Evolutionary conservation across 2,329 filamentous ascomycete genomes (phyloP).

Genomic region (Atkinsonella hypoxylon): DNA sequence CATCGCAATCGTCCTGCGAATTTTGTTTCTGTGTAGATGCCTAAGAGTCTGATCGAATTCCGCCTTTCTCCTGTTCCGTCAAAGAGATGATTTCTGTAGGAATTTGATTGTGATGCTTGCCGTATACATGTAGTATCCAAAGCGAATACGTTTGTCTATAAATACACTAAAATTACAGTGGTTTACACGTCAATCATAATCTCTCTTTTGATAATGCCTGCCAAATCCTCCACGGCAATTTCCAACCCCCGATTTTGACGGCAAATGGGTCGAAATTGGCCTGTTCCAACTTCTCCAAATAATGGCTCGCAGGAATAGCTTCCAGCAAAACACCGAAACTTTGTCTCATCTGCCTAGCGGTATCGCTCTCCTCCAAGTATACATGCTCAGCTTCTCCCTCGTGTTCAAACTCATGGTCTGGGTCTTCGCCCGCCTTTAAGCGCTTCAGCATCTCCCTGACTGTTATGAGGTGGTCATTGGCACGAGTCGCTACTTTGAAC

Average conservation of each 20-base stretch:
- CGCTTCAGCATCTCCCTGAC: slow-evolving; percentile 83
- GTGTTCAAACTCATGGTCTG: slow-evolving; percentile 84
- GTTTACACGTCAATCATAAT: slow-evolving; percentile 23
- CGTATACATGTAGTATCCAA: background rate
- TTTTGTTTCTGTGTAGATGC: too few relatives aligned
- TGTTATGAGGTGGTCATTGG: slow-evolving; percentile 92
- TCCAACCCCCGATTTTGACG: slow-evolving; percentile 57
- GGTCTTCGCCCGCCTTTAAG: slow-evolving; percentile 57
- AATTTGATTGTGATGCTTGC: too few relatives aligned
- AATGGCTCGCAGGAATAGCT: slow-evolving; percentile 64
- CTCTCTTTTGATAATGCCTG: slow-evolving; percentile 35
- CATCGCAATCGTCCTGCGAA: too few relatives aligned
- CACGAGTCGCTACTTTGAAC: slow-evolving; percentile 83
- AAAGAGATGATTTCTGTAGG: too few relatives aligned
- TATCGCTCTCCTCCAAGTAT: slow-evolving; percentile 29
- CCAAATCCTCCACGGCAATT: slow-evolving; percentile 66
- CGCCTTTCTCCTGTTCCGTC: too few relatives aligned
- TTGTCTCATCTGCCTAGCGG: slow-evolving; percentile 34
- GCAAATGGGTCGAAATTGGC: slow-evolving; percentile 75
- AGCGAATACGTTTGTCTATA: background rate
- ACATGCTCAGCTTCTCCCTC: slow-evolving; percentile 59
- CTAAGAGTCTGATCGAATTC: too few relatives aligned
- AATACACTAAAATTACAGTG: background rate
- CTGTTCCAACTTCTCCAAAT: slow-evolving; percentile 65
- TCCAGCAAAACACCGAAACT: slow-evolving; percentile 75